A percentile compares a stretch with the other conserved stretches of the same genome.
Conservation (phyloP, 306 rosid genomes). For the Acacia crassicarpa region DNA sequence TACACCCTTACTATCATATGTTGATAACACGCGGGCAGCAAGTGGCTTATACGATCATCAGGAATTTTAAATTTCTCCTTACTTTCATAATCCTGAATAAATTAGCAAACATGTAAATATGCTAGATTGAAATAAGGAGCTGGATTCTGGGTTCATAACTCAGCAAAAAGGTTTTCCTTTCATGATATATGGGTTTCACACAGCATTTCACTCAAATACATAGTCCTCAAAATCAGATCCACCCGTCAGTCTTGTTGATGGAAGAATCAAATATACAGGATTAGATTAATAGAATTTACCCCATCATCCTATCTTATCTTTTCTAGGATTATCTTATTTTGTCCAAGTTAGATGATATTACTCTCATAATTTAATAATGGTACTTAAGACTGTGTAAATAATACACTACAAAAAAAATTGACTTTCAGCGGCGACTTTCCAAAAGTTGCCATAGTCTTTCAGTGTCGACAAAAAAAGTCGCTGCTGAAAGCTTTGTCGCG, state of each 20-base stretch:
- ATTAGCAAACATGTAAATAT: conserved; percentile 21
- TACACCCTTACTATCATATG: conserved; percentile 95
- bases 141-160: neutral
- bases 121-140: neutral
- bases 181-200: neutral
- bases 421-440: too few relatives aligned
- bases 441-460: too few relatives aligned
- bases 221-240: neutral
- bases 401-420: too few relatives aligned
- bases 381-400: neutral
- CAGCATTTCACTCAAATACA: neutral
- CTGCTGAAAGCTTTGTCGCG: too few relatives aligned
- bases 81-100: conserved; percentile 81
- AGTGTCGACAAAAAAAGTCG: too few relatives aligned
- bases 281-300: too few relatives aligned
- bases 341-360: too few relatives aligned
- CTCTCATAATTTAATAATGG: too few relatives aligned
- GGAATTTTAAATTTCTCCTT: conserved; percentile 68
- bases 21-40: conserved; percentile 83
- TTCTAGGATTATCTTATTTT: too few relatives aligned
- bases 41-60: conserved; percentile 81
- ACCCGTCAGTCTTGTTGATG: too few relatives aligned
- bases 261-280: too few relatives aligned
- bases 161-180: neutral
- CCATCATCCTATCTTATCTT: too few relatives aligned